Conservation (phyloP, 1,284 basidiomycete genomes). For the Pseudozyma sp. region DNA sequence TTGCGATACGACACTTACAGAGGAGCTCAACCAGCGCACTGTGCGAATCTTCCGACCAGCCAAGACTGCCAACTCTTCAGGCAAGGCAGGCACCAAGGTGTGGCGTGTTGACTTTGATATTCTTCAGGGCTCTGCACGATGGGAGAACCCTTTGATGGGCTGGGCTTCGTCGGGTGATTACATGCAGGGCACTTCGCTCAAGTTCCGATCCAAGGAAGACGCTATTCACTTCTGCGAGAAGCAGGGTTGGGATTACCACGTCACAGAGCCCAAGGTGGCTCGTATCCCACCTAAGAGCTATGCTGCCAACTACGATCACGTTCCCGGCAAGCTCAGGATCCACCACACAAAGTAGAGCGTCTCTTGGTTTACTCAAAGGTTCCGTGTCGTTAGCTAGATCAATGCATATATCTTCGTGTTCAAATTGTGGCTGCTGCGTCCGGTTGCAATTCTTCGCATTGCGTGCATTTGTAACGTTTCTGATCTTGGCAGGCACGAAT, state of each 20-base stretch:
- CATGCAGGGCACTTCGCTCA: conserved; percentile 90
- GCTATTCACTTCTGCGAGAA: conserved; percentile 84
- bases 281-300: conserved; percentile 80
- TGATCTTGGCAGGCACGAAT: too few relatives aligned
- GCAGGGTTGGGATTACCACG: conserved; percentile 69
- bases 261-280: conserved; percentile 69
- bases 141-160: conserved; percentile 99
- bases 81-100: conserved; percentile 81
- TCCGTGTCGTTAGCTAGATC: conserved; percentile 15
- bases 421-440: neutral
- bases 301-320: conserved; percentile 82
- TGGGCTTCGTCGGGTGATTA: conserved; percentile 89
- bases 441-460: too few relatives aligned
- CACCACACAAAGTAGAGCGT: conserved; percentile 86
- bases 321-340: conserved; percentile 83
- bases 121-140: conserved; percentile 86
- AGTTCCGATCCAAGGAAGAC: conserved; percentile 89
- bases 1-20: conserved; percentile 70
- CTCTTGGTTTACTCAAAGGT: neutral
- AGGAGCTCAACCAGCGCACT: conserved; percentile 83
- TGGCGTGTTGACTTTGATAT: conserved; percentile 98
- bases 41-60: conserved; percentile 95
- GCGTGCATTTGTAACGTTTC: too few relatives aligned
- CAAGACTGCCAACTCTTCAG: conserved; percentile 95
- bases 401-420: conserved; percentile 10